phyloP scores from a whole-genome alignment of 192 early-diverging fungal species.

The Gamsiella multidivaricata region DNA sequence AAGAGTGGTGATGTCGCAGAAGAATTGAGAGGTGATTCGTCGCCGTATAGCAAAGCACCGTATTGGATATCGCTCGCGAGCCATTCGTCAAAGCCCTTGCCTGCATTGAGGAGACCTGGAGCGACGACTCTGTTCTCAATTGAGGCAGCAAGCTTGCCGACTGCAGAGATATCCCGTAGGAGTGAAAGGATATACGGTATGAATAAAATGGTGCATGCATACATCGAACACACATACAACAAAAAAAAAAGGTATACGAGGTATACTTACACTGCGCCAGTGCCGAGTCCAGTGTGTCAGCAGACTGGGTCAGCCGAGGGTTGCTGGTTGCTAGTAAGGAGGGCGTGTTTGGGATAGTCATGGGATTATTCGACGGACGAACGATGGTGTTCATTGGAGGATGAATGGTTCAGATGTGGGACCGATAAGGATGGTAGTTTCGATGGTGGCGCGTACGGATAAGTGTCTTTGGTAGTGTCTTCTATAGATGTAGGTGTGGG shows the following conservation, averaged over 20 bases:
- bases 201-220: too few relatives aligned
- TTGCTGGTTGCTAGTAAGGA: constrained; percentile 12
- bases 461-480: too few relatives aligned
- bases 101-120: neutral
- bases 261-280: constrained; percentile 43
- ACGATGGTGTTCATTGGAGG: constrained; percentile 4
- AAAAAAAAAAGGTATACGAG: too few relatives aligned
- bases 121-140: neutral
- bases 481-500: too few relatives aligned
- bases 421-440: neutral
- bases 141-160: constrained; percentile 35
- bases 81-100: constrained; percentile 34
- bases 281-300: constrained; percentile 40
- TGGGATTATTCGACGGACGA: neutral
- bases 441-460: neutral
- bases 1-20: constrained; percentile 8
- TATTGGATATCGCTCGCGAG: constrained; percentile 26
- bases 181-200: neutral
- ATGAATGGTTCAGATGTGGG: neutral
- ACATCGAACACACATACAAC: neutral
- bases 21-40: constrained; percentile 6
- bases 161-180: neutral
- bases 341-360: constrained; percentile 26
- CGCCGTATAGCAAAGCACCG: constrained; percentile 4
- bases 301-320: constrained; percentile 17